These are phyloP conservation scores for Boletellus deceptivus DNA, from an alignment of 1,284 basidiomycete genomes.

Conservation along the genomic window DNA sequence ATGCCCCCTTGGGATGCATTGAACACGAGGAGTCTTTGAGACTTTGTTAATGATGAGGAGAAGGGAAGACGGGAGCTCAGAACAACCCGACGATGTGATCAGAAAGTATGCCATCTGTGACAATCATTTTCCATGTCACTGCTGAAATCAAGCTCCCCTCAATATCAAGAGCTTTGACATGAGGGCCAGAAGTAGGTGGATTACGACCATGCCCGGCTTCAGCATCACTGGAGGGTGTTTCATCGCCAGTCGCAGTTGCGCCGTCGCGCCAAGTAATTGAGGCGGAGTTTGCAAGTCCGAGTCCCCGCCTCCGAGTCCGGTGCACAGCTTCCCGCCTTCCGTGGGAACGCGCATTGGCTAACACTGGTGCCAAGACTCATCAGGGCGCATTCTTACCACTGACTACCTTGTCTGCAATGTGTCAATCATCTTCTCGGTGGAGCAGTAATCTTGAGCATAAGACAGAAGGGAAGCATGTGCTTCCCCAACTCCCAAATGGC, in stretches of 20 bases:
- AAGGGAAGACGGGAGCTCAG: constrained; percentile 38
- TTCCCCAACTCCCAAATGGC: too few relatives aligned
- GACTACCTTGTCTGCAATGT: too few relatives aligned
- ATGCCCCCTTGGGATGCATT: constrained; percentile 53
- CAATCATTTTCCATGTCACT: constrained; percentile 62
- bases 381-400: too few relatives aligned
- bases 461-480: too few relatives aligned
- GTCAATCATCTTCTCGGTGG: too few relatives aligned
- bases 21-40: constrained; percentile 67
- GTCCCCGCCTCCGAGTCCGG: neutral
- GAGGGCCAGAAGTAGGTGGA: constrained; percentile 30
- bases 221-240: constrained; percentile 11
- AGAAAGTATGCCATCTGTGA: too few relatives aligned
- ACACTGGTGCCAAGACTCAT: too few relatives aligned
- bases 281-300: too few relatives aligned
- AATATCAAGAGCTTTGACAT: constrained; percentile 64
- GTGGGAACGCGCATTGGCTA: too few relatives aligned
- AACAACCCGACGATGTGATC: constrained; percentile 33
- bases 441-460: too few relatives aligned
- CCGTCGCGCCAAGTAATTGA: constrained; percentile 3
- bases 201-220: constrained; percentile 4
- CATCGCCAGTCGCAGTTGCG: constrained; percentile 7
- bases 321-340: too few relatives aligned
- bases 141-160: constrained; percentile 62
- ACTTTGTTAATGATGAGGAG: constrained; percentile 38